Conservation (phyloP, 257 asterid species). For the Cynanchum wilfordii region DNA sequence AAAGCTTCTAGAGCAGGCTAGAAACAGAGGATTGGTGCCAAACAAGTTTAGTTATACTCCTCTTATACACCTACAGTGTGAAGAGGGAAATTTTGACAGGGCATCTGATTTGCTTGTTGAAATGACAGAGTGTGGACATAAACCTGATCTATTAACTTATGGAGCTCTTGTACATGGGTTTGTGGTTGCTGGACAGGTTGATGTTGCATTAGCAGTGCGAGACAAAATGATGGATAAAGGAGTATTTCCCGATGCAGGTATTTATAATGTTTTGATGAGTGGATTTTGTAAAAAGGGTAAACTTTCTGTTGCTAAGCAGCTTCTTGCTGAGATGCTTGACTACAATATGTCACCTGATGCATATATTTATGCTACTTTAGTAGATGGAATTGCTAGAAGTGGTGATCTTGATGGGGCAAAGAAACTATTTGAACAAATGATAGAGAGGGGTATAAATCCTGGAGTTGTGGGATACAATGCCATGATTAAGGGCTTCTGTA, state of each 20-base stretch:
- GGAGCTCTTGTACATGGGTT: slow-evolving; percentile 77
- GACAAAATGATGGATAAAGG: slow-evolving; percentile 69
- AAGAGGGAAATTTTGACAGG: slow-evolving; percentile 56
- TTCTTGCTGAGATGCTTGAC: slow-evolving; percentile 66
- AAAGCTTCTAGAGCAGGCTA: slow-evolving; percentile 45
- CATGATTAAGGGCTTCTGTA: slow-evolving; percentile 87
- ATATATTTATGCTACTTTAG: slow-evolving; percentile 66
- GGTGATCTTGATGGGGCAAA: slow-evolving; percentile 63
- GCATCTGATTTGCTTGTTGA: slow-evolving; percentile 60
- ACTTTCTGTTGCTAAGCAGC: slow-evolving; percentile 53
- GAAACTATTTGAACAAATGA: slow-evolving; percentile 49
- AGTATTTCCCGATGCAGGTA: slow-evolving; percentile 60
- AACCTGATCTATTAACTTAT: slow-evolving; percentile 67
- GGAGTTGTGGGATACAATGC: slow-evolving; percentile 81
- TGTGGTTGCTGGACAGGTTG: slow-evolving; percentile 66
- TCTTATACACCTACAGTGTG: slow-evolving; percentile 52
- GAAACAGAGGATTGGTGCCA: slow-evolving; percentile 38
- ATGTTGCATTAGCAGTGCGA: slow-evolving; percentile 62
- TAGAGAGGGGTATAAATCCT: slow-evolving; percentile 45
- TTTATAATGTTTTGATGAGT: slow-evolving; percentile 72
- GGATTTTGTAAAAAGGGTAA: slow-evolving; percentile 68
- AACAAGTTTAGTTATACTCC: slow-evolving; percentile 76
- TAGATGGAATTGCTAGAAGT: slow-evolving; percentile 71
- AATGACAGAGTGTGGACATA: slow-evolving; percentile 67
- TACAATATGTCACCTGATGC: slow-evolving; percentile 56